Conservation (phyloP, 345 rosid genomes). For the Lepidium didymum region DNA sequence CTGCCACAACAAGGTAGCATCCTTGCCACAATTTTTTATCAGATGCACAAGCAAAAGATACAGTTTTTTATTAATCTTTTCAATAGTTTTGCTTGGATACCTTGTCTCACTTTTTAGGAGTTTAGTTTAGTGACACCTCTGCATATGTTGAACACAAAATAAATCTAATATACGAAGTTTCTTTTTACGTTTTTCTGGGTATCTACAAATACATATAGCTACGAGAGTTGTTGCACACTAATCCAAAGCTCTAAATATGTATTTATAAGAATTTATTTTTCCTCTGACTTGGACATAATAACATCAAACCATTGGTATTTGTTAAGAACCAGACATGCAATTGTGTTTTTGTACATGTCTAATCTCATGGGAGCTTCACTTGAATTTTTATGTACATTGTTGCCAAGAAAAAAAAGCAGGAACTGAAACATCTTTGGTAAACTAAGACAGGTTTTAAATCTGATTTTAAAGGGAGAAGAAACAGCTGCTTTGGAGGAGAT, state of each 20-base stretch:
- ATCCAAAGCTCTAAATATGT: not conserved
- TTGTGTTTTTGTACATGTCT: not conserved
- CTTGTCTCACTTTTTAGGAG: slow-evolving; percentile 28
- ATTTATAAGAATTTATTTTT: not conserved
- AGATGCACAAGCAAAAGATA: no score
- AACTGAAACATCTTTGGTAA: not conserved
- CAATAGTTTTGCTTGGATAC: slow-evolving; percentile 42
- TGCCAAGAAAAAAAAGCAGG: not conserved
- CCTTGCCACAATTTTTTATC: slow-evolving; percentile 48
- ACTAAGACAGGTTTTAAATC: slow-evolving; percentile 42
- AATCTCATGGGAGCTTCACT: not conserved
- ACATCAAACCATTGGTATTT: not conserved
- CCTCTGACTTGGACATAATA: not conserved
- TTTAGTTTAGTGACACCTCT: slow-evolving; percentile 26
- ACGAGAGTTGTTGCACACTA: not conserved
- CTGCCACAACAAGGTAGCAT: slow-evolving; percentile 68
- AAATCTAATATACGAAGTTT: not conserved
- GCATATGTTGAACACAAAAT: not conserved
- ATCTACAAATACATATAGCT: not conserved
- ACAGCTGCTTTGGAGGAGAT: slow-evolving; percentile 36
- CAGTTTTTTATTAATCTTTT: slow-evolving; percentile 38
- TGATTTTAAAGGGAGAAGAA: slow-evolving; percentile 57
- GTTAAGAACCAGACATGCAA: slow-evolving; percentile 1
- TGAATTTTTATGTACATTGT: not conserved
- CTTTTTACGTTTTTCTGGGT: not conserved